phyloP scores from a whole-genome alignment of 179 eudicot species.

The Patellifolia procumbens region DNA sequence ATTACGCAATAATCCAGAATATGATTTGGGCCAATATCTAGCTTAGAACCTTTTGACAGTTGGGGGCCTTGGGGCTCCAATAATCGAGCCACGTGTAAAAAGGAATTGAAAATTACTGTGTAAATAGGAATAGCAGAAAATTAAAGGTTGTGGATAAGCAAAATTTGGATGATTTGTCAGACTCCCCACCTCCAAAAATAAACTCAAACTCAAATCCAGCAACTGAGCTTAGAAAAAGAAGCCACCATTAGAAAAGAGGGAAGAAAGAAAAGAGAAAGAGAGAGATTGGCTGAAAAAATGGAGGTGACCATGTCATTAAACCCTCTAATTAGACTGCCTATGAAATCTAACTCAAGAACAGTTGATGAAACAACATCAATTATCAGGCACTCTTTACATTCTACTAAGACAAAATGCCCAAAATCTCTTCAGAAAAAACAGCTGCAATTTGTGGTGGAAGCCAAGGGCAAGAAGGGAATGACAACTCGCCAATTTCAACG shows the following conservation, averaged over 20 bases:
- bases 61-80: no score
- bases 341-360: conserved; percentile 41
- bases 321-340: conserved; percentile 55
- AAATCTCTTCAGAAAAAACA: conserved; percentile 24
- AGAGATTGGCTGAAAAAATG: no score
- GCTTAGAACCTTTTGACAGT: no score
- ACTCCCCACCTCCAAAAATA: conserved; percentile 25
- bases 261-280: no score
- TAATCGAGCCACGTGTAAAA: background rate
- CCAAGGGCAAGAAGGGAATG: conserved; percentile 80
- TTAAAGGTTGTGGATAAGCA: conserved; percentile 36
- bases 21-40: no score
- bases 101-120: background rate
- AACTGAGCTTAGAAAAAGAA: background rate
- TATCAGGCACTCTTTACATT: conserved; percentile 51
- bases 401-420: conserved; percentile 31
- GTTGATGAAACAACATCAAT: conserved; percentile 36
- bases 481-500: conserved; percentile 59
- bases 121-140: background rate
- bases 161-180: conserved; percentile 31
- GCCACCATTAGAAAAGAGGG: background rate
- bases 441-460: conserved; percentile 52
- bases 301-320: conserved; percentile 79
- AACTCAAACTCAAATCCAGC: conserved; percentile 12
- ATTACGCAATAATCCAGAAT: no score